Percentiles rank a stretch among this genome's conserved stretches.
phyloP scores from a whole-genome alignment of 2,329 filamentous ascomycete species.

The Penicillium palitans region DNA sequence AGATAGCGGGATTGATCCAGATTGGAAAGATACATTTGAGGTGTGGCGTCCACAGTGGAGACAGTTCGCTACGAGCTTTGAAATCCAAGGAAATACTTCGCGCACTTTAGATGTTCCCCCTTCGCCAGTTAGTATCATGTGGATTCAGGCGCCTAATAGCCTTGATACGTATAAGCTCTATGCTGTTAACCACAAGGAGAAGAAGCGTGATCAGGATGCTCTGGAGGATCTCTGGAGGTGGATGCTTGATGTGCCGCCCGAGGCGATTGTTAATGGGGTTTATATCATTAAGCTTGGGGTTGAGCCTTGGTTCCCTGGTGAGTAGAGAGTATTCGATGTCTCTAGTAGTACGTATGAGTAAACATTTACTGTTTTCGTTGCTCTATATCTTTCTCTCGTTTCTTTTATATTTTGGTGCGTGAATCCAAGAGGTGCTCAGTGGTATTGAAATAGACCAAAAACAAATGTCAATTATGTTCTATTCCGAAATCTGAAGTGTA shows the following conservation, averaged over 20 bases:
- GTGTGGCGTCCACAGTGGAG: neutral
- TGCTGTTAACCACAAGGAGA: neutral
- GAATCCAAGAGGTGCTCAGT: neutral
- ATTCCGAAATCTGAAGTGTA: neutral
- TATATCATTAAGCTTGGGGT: neutral
- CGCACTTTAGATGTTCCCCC: neutral
- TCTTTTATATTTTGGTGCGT: neutral
- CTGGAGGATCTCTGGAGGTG: conserved; percentile 1
- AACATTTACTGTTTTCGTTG: neutral
- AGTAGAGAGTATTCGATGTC: neutral
- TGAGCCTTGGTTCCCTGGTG: conserved; percentile 5
- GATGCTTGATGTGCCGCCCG: neutral
- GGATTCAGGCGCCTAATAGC: neutral
- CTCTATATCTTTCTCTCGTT: neutral
- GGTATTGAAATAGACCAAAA: neutral
- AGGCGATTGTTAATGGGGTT: neutral
- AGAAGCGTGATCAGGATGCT: neutral
- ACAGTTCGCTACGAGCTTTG: neutral
- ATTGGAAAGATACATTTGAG: neutral
- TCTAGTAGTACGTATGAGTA: neutral
- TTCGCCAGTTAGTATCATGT: neutral
- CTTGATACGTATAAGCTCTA: neutral
- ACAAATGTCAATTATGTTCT: neutral
- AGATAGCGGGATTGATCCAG: neutral
- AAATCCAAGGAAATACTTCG: neutral